These are phyloP conservation scores for Aphanomyces astaci DNA, from an alignment of 352 stramenopile species.

Conservation along the genomic window DNA sequence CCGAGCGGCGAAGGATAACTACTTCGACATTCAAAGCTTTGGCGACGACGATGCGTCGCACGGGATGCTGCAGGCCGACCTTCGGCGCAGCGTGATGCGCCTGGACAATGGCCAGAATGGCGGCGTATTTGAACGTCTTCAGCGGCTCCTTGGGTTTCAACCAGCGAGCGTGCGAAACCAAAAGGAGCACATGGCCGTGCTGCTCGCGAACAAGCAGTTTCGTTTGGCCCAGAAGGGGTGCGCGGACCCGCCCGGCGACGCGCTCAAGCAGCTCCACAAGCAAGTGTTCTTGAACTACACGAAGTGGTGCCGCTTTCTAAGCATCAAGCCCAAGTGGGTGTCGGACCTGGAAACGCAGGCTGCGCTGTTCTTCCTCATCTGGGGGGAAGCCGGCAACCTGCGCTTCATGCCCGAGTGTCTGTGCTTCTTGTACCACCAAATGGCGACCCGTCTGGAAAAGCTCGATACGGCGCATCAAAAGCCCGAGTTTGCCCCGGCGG, in stretches of 20 bases:
- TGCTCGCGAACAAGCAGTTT: constrained; percentile 79
- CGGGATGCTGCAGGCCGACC: constrained; percentile 22
- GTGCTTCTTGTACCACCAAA: constrained; percentile 82
- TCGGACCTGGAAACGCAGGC: constrained; percentile 51
- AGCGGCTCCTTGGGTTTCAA: constrained; percentile 79
- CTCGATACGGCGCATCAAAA: constrained; percentile 37
- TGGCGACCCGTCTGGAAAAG: constrained; percentile 63
- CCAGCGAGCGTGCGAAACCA: constrained; percentile 63
- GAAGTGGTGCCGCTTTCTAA: constrained; percentile 93
- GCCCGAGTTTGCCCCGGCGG: constrained; percentile 25
- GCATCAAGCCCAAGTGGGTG: constrained; percentile 76
- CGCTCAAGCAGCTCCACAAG: constrained; percentile 77
- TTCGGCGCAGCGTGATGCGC: constrained; percentile 10
- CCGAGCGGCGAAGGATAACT: constrained; percentile 63
- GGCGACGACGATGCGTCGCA: constrained; percentile 16
- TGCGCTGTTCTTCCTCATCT: constrained; percentile 79
- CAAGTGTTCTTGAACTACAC: constrained; percentile 91
- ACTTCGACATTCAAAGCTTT: constrained; percentile 53
- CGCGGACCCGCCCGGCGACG: constrained; percentile 40
- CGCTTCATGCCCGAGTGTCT: constrained; percentile 86
- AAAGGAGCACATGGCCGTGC: constrained; percentile 79
- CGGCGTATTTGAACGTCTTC: constrained; percentile 68
- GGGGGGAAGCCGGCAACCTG: constrained; percentile 76
- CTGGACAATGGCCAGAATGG: constrained; percentile 18
- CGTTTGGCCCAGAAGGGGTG: constrained; percentile 39